These are phyloP conservation scores for Neurospora sp. DNA, from an alignment of 495 filamentous ascomycete genomes.

Conservation along the genomic window DNA sequence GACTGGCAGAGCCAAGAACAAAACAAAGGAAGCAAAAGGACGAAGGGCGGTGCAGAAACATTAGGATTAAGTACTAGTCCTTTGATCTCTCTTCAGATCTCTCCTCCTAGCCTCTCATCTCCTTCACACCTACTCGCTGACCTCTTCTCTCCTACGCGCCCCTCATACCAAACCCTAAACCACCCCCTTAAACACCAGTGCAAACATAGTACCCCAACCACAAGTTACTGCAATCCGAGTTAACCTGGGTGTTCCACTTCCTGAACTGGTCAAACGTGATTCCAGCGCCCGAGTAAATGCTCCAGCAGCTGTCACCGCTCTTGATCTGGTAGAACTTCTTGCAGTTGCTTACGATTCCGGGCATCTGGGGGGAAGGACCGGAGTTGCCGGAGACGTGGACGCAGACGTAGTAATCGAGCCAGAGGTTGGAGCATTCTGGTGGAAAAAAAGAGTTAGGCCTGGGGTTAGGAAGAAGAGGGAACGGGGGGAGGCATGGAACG, in stretches of 20 bases:
- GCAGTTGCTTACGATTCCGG: not conserved
- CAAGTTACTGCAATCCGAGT: slow-evolving; percentile 7
- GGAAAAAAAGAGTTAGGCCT: too few relatives aligned
- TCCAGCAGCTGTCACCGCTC: slow-evolving; percentile 2
- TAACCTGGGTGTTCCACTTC: slow-evolving; percentile 9
- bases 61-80: not conserved
- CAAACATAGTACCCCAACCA: slow-evolving; percentile 12
- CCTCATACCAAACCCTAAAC: too few relatives aligned
- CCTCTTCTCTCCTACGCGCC: too few relatives aligned
- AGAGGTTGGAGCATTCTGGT: slow-evolving; percentile 3
- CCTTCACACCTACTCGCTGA: too few relatives aligned
- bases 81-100: not conserved
- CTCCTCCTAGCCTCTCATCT: not conserved
- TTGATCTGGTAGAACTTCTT: not conserved
- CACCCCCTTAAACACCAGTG: slow-evolving; percentile 1
- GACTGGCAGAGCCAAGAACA: too few relatives aligned
- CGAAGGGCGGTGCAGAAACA: not conserved
- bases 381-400: not conserved
- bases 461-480: too few relatives aligned
- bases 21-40: not conserved
- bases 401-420: slow-evolving; percentile 9
- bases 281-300: slow-evolving; percentile 2
- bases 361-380: not conserved
- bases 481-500: not conserved
- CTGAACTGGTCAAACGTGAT: slow-evolving; percentile 13